These are phyloP conservation scores for Citrus cavaleriei DNA, from an alignment of 345 rosid genomes.

Conservation along the genomic window DNA sequence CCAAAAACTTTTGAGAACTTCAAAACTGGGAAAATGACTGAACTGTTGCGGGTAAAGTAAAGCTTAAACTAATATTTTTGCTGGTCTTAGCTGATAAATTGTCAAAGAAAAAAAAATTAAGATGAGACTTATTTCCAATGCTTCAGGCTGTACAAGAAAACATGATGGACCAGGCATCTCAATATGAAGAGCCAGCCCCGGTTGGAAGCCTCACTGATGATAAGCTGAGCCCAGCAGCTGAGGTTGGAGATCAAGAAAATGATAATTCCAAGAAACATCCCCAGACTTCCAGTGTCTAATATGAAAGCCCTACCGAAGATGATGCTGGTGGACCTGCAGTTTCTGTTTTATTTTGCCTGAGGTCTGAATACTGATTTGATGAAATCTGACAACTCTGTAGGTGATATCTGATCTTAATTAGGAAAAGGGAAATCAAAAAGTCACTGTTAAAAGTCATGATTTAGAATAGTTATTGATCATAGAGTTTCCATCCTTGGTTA, in stretches of 20 bases:
- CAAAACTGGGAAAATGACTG: constrained; percentile 76
- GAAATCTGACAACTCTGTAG: background rate
- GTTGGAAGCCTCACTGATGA: constrained; percentile 7
- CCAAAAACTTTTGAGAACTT: constrained; percentile 50
- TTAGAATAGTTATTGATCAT: background rate
- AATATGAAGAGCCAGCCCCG: constrained; percentile 11
- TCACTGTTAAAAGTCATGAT: background rate
- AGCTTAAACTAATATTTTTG: background rate
- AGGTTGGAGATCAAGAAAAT: constrained; percentile 10
- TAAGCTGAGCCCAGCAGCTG: background rate
- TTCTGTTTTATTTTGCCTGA: background rate
- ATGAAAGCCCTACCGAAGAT: background rate
- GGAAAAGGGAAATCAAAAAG: background rate
- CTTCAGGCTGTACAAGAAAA: constrained; percentile 87
- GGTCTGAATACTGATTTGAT: background rate
- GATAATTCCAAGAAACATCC: background rate
- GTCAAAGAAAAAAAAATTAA: background rate
- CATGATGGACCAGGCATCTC: constrained; percentile 44
- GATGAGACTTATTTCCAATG: background rate
- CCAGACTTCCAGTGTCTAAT: background rate
- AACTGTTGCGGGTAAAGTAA: constrained; percentile 72
- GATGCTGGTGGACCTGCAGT: background rate
- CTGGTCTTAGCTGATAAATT: background rate
- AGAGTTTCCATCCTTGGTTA: background rate
- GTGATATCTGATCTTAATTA: background rate